Conservation (phyloP, 768 basidiomycete genomes). For the Tylopilus balloui region DNA sequence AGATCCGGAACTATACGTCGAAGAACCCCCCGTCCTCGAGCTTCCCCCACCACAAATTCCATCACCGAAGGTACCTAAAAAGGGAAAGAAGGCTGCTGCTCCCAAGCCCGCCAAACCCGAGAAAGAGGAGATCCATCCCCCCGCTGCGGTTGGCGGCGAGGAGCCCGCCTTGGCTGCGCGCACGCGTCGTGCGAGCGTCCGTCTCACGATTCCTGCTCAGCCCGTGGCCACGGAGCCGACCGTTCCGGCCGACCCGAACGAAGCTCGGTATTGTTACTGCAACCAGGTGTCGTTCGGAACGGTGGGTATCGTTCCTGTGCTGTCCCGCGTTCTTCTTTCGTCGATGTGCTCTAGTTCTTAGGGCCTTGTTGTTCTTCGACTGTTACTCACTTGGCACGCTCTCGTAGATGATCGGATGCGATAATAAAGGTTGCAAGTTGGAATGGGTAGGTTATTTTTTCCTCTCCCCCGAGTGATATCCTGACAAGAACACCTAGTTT, state of each 20-base stretch:
- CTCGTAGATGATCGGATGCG: constrained; percentile 81
- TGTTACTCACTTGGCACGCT: neutral
- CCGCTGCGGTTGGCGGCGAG: constrained; percentile 4
- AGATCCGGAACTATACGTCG: constrained; percentile 21
- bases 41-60: constrained; percentile 8
- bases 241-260: constrained; percentile 39
- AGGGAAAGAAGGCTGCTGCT: constrained; percentile 20
- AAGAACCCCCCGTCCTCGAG: constrained; percentile 12
- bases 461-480: neutral
- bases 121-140: constrained; percentile 14
- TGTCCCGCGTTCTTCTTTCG: neutral
- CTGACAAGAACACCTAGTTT: constrained; percentile 43
- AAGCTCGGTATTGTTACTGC: constrained; percentile 77
- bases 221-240: constrained; percentile 14
- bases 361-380: neutral
- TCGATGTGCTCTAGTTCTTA: neutral
- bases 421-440: constrained; percentile 59
- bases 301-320: constrained; percentile 51
- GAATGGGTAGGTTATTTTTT: constrained; percentile 70
- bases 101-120: constrained; percentile 14
- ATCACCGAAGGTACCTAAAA: constrained; percentile 18
- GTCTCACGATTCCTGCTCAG: constrained; percentile 35
- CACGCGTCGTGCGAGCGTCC: constrained; percentile 27
- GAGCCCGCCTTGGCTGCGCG: constrained; percentile 12
- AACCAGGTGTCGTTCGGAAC: constrained; percentile 76